Percentiles rank a stretch among this genome's conserved stretches.
These are phyloP conservation scores for Cryphonectria radicalis DNA, from an alignment of 2,329 filamentous ascomycete species.

Conservation along the genomic window DNA sequence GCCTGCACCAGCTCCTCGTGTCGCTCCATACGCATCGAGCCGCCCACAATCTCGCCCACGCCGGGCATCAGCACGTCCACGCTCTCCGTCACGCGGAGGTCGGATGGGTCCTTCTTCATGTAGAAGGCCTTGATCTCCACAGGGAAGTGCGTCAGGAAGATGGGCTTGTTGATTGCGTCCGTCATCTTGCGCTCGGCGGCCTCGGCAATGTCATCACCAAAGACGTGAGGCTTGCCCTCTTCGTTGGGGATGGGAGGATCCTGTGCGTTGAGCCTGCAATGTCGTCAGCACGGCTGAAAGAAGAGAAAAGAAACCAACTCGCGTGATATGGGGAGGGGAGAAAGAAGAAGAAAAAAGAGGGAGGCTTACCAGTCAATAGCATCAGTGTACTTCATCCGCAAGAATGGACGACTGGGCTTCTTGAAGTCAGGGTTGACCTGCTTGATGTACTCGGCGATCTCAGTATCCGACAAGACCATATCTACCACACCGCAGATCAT, in stretches of 20 bases:
- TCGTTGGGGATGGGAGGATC: slow-evolving; percentile 83
- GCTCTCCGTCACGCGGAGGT: slow-evolving; percentile 85
- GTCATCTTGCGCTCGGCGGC: slow-evolving; percentile 97
- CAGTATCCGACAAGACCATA: slow-evolving; percentile 72
- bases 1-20: slow-evolving; percentile 88
- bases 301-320: no score
- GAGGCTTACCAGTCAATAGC: slow-evolving; percentile 29
- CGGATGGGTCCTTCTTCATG: slow-evolving; percentile 86
- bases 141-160: slow-evolving; percentile 97
- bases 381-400: slow-evolving; percentile 84
- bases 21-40: slow-evolving; percentile 93
- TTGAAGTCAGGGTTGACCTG: slow-evolving; percentile 90
- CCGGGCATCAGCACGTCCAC: slow-evolving; percentile 88
- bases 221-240: slow-evolving; percentile 84
- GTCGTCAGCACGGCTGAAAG: slow-evolving; percentile 6
- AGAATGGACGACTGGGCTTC: slow-evolving; percentile 81
- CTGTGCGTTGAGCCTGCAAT: slow-evolving; percentile 84
- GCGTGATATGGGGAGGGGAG: not conserved
- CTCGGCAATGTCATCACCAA: slow-evolving; percentile 97
- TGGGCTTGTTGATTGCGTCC: slow-evolving; percentile 91
- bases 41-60: slow-evolving; percentile 95
- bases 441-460: slow-evolving; percentile 74
- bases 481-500: slow-evolving; percentile 87
- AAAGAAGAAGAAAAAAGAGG: no score
- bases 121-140: slow-evolving; percentile 98